These are phyloP conservation scores for Xerocomus cyaneibrunnescens DNA, from an alignment of 1,284 basidiomycete species.

Conservation along the genomic window DNA sequence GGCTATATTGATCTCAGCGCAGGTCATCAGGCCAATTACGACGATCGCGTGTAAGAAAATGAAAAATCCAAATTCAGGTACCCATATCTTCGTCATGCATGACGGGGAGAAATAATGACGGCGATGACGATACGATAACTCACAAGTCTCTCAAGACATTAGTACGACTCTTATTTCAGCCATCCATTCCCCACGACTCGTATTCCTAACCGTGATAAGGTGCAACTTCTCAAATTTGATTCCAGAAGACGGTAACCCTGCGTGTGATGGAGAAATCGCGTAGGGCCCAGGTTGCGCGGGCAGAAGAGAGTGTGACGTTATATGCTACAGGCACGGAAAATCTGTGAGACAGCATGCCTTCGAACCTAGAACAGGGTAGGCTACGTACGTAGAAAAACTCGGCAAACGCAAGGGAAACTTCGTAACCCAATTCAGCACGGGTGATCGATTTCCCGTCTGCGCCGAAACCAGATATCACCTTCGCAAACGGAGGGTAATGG, in stretches of 20 bases:
- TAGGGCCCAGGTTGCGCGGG: conserved; percentile 24
- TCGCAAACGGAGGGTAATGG: conserved; percentile 26
- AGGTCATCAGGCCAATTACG: conserved; percentile 2
- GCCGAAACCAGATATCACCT: conserved; percentile 27
- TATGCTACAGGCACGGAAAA: conserved; percentile 11
- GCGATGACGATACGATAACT: conserved; percentile 4
- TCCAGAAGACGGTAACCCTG: conserved; percentile 15
- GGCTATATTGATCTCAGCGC: background rate
- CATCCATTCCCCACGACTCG: conserved; percentile 29
- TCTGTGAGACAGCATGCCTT: conserved; percentile 5
- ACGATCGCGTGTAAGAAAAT: conserved; percentile 1
- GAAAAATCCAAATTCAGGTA: conserved; percentile 4
- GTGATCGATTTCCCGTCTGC: conserved; percentile 18
- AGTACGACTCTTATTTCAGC: conserved; percentile 28
- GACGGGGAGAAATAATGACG: background rate
- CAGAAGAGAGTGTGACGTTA: conserved; percentile 14
- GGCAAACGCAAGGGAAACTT: conserved; percentile 33
- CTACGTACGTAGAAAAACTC: conserved; percentile 32
- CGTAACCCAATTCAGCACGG: conserved; percentile 27
- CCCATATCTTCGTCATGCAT: background rate
- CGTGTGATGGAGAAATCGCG: conserved; percentile 11
- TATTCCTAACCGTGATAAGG: conserved; percentile 30
- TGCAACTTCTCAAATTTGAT: conserved; percentile 29
- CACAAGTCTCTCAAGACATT: conserved; percentile 16
- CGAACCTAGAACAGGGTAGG: background rate